Conservation (phyloP, 164 flowering plant species). For the Aristolochia californica region DNA sequence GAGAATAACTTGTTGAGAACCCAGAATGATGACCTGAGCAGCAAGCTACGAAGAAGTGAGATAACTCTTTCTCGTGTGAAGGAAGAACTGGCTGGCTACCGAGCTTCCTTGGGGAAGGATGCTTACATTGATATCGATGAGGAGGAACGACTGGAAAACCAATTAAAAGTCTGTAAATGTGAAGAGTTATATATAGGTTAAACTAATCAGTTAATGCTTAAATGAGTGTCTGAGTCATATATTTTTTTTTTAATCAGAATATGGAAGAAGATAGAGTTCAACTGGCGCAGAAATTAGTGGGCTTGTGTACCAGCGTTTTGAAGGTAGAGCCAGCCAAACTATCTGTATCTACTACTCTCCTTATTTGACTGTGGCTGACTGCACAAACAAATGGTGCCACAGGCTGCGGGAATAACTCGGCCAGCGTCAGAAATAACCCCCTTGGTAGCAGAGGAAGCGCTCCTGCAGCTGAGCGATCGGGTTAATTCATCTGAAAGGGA, state of each 20-base stretch:
- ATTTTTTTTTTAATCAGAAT: conserved; percentile 37
- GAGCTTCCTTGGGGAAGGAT: conserved; percentile 43
- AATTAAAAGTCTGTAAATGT: conserved; percentile 47
- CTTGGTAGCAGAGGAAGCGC: conserved; percentile 62
- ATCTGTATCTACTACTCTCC: neutral
- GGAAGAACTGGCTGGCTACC: conserved; percentile 61
- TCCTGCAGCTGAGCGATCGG: conserved; percentile 40
- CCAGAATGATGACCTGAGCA: conserved; percentile 63
- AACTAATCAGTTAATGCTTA: too few species aligned
- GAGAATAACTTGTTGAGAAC: conserved; percentile 65
- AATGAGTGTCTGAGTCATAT: neutral
- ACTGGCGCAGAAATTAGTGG: conserved; percentile 57
- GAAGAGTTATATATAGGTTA: too few species aligned
- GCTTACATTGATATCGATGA: conserved; percentile 46
- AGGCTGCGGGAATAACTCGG: conserved; percentile 72
- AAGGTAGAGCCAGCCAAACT: conserved; percentile 40
- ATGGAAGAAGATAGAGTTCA: conserved; percentile 72
- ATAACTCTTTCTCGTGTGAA: conserved; percentile 45
- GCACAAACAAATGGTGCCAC: conserved; percentile 2
- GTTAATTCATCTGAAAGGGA: conserved; percentile 46
- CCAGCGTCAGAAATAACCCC: conserved; percentile 37
- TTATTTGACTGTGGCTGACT: neutral
- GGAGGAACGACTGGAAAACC: conserved; percentile 39
- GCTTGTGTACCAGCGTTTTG: conserved; percentile 64
- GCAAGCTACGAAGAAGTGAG: conserved; percentile 49